These are phyloP conservation scores for Rhinocladiella similis DNA, from an alignment of 2,329 filamentous ascomycete species.

Conservation along the genomic window DNA sequence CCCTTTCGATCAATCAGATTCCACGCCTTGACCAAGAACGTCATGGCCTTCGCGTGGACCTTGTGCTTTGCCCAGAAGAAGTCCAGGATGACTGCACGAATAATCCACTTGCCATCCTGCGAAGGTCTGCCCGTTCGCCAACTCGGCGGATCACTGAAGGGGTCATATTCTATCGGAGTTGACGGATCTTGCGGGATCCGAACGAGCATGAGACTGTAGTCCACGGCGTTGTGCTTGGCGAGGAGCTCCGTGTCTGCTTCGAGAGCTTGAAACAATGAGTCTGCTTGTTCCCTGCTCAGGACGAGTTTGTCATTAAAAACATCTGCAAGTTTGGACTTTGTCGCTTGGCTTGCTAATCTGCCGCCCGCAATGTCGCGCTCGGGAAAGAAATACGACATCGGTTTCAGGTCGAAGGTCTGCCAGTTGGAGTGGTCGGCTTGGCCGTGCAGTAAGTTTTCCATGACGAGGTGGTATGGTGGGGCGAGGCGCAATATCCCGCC, in stretches of 20 bases:
- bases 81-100: slow-evolving; percentile 67
- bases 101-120: slow-evolving; percentile 59
- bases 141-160: slow-evolving; percentile 38
- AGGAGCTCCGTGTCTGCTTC: slow-evolving; percentile 65
- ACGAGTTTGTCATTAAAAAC: slow-evolving; percentile 66
- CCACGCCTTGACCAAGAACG: slow-evolving; percentile 62
- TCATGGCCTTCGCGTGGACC: slow-evolving; percentile 65
- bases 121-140: slow-evolving; percentile 66
- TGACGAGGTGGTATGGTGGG: slow-evolving; percentile 72
- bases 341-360: slow-evolving; percentile 61
- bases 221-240: slow-evolving; percentile 64
- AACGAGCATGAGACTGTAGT: slow-evolving; percentile 74
- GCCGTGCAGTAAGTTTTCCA: slow-evolving; percentile 73
- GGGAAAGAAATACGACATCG: slow-evolving; percentile 72
- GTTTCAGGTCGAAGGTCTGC: slow-evolving; percentile 75
- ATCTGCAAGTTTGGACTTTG: slow-evolving; percentile 66
- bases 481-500: slow-evolving; percentile 61
- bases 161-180: slow-evolving; percentile 26
- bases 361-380: slow-evolving; percentile 70
- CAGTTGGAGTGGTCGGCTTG: slow-evolving; percentile 55
- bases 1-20: slow-evolving; percentile 65
- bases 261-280: slow-evolving; percentile 57
- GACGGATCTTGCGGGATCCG: slow-evolving; percentile 48
- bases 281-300: slow-evolving; percentile 56
- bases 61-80: slow-evolving; percentile 80